Evolutionary conservation across 2,329 filamentous ascomycete species (phyloP).

Genomic region (Lachnellula willkommii): DNA sequence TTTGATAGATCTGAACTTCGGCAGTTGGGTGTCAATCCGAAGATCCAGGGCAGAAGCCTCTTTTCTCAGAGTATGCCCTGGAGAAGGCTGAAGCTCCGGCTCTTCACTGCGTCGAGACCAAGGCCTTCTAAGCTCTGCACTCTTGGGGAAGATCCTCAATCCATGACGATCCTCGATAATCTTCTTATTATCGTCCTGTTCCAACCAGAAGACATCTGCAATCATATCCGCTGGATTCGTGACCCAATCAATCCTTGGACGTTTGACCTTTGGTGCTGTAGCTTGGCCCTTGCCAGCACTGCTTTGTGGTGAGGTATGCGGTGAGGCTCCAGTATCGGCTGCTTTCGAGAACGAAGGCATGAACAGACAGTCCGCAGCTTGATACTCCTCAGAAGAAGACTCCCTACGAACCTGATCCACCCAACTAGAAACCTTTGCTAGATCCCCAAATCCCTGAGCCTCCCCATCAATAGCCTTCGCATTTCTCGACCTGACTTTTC

Average conservation of each 20-base stretch:
- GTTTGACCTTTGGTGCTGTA: conserved; percentile 50
- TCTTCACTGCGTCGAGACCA: conserved; percentile 29
- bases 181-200: conserved; percentile 72
- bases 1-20: conserved; percentile 30
- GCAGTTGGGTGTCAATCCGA: conserved; percentile 29
- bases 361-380: conserved; percentile 33
- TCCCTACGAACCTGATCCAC: conserved; percentile 55
- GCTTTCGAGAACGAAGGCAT: conserved; percentile 38
- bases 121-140: conserved; percentile 32
- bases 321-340: conserved; percentile 24
- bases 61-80: conserved; percentile 9
- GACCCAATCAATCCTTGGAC: conserved; percentile 79
- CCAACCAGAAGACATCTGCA: conserved; percentile 86
- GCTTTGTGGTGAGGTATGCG: conserved; percentile 33
- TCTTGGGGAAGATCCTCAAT: conserved; percentile 61
- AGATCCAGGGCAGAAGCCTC: conserved; percentile 20
- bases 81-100: conserved; percentile 12
- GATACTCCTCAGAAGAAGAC: conserved; percentile 19
- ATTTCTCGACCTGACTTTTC: conserved; percentile 76
- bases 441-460: conserved; percentile 70
- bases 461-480: conserved; percentile 69
- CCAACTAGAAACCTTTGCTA: conserved; percentile 68
- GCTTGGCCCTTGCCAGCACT: conserved; percentile 35
- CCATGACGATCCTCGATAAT: conserved; percentile 77
- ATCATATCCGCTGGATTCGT: conserved; percentile 79